phyloP scores from a whole-genome alignment of 441 rosid genomes.

The Populus hybrid region DNA sequence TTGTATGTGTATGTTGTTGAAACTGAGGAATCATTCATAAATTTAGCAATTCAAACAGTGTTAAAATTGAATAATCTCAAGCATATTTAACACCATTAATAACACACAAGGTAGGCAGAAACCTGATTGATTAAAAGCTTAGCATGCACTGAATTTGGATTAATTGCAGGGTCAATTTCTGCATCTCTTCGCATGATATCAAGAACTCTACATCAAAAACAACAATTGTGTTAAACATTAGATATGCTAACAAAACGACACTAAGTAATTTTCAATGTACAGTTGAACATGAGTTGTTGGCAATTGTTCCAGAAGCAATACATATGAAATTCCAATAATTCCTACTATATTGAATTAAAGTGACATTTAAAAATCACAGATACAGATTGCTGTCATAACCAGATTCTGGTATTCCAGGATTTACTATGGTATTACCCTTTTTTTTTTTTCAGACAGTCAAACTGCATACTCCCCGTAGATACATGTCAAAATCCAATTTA shows the following conservation, averaged over 20 bases:
- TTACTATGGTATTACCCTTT: not conserved
- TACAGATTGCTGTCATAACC: not conserved
- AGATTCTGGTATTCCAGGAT: not conserved
- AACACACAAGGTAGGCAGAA: constrained; percentile 23
- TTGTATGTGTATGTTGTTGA: not conserved
- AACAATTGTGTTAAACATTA: constrained; percentile 21
- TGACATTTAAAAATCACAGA: not conserved
- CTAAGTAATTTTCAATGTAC: not conserved
- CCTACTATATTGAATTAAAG: not conserved
- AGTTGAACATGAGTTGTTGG: not conserved
- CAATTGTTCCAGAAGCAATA: not conserved
- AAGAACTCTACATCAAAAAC: constrained; percentile 57
- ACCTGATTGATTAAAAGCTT: constrained; percentile 80
- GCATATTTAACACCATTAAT: constrained; percentile 7
- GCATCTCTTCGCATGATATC: constrained; percentile 80
- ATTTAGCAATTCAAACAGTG: constrained; percentile 7
- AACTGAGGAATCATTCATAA: not conserved
- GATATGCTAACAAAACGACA: constrained; percentile 2
- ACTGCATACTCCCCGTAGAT: not conserved
- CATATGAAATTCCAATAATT: not conserved
- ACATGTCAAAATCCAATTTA: not conserved
- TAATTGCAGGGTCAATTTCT: constrained; percentile 55
- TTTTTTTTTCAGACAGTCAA: not conserved
- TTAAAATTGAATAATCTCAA: not conserved
- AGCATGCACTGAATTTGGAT: constrained; percentile 60